Base-by-base conservation (phyloP, 31 red algal genomes). In the Odonthalia washingtoniensis region DNA sequence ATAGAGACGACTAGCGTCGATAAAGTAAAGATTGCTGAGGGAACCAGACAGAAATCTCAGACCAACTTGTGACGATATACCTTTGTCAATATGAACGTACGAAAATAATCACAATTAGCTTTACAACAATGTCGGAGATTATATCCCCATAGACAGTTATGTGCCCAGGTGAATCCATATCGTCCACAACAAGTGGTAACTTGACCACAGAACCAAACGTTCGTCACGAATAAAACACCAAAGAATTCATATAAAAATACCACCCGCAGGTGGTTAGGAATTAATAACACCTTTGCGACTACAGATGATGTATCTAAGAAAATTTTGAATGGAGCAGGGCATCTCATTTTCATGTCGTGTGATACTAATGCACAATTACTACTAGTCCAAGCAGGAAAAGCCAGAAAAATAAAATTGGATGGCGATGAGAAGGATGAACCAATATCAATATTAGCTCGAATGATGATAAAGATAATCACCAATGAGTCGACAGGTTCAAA, bases 281-380 rank as follows among this genome's bases (percentile, higher is more conserved):
- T 88, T 44, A 78, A 79, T 17, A 66, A 3, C 0, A 63, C 78
- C 9, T 88, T 88, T 0, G 57, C 34, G 3, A 79, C 70, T 21
- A 24, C 65, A 27, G 72, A 88, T 39, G 80, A 78, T 28, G 72
- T 79, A 26, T 88, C 34, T 30, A 66, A 68, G 21, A 75, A 62
- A 27, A 78, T 88, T 40, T 40, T 52, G 57, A 43, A 88, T 38
- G 75, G 74, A 4, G 63, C 63, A n/a, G n/a, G 74, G 16, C 61
- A 88, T 72, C 34, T 88, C n/a, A 80, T 88, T n/a, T 88, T 74
- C 32, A 78, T 88, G 61, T 41, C 63, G 3, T 88, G 85, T 21
- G 74, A 88, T 53, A 62, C 72, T 28, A 80, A 27, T 4, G 85
- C 85, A 40, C 85, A 88, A 70, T 5, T 79, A 9, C 44, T 88